Percentiles rank a stretch among this genome's conserved stretches.
Evolutionary conservation across 106 monocot species (phyloP).

Genomic region (Dioscorea alata): DNA sequence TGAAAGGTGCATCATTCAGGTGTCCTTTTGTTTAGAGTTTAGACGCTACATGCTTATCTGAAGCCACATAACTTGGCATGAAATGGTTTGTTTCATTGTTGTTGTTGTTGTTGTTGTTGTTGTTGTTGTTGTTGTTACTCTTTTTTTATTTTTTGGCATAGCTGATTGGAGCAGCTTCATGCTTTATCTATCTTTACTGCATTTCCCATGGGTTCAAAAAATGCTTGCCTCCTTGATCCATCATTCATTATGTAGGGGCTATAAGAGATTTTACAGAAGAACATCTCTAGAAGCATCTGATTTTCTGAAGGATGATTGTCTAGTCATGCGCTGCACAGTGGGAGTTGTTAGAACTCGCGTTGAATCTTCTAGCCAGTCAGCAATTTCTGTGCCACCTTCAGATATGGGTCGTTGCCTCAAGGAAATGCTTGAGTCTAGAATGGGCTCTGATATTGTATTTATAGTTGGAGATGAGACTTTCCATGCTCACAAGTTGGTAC

Average conservation of each 20-base stretch:
- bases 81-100: no score
- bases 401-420: slow-evolving; percentile 28
- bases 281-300: slow-evolving; percentile 40
- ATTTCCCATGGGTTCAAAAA: no score
- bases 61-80: no score
- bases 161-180: no score
- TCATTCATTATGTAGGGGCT: slow-evolving; percentile 24
- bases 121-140: no score
- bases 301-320: slow-evolving; percentile 38
- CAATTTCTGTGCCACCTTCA: slow-evolving; percentile 27
- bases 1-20: no score
- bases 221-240: background rate
- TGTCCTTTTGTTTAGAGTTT: no score
- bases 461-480: slow-evolving; percentile 35
- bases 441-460: slow-evolving; percentile 35
- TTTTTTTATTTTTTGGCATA: no score
- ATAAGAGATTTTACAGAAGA: slow-evolving; percentile 50
- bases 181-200: no score
- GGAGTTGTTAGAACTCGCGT: slow-evolving; percentile 42
- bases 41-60: no score
- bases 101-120: no score
- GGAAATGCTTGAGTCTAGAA: slow-evolving; percentile 16
- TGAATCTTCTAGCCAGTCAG: slow-evolving; percentile 22
- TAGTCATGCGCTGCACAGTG: slow-evolving; percentile 43
- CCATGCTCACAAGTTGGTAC: slow-evolving; percentile 36